phyloP scores from a whole-genome alignment of 805 yeast genomes.

The Candida stauntonica region DNA sequence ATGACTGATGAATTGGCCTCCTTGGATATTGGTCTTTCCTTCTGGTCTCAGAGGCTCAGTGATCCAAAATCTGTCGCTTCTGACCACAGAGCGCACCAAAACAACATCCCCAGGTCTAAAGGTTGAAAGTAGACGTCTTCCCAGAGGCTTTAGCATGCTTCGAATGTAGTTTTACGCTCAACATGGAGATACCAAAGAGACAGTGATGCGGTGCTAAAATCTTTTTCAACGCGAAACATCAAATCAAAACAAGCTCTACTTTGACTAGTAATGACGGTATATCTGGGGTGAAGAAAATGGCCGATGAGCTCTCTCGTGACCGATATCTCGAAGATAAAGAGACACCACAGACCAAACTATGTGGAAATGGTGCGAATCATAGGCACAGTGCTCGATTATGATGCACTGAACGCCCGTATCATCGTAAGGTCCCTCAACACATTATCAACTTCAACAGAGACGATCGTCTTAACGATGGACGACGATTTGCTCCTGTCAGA shows the following conservation, averaged over 20 bases:
- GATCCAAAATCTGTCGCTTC: constrained; percentile 24
- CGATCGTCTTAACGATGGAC: constrained; percentile 12
- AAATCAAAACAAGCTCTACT: constrained; percentile 1
- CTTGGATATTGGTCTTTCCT: constrained; percentile 18
- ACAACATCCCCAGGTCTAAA: constrained; percentile 21
- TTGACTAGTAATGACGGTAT: no score
- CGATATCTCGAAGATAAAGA: constrained; percentile 6
- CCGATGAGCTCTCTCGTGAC: constrained; percentile 17
- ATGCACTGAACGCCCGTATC: constrained; percentile 14
- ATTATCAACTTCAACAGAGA: constrained; percentile 6
- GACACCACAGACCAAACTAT: constrained; percentile 10
- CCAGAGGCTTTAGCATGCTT: background rate
- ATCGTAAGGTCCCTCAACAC: constrained; percentile 14
- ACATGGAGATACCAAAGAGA: no score
- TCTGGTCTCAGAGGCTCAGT: constrained; percentile 23
- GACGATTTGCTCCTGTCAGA: constrained; percentile 11
- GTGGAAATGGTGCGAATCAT: constrained; percentile 20
- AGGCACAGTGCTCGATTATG: constrained; percentile 21
- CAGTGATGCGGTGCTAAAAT: no score
- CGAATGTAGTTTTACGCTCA: background rate
- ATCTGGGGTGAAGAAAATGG: background rate
- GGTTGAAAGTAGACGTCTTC: constrained; percentile 7
- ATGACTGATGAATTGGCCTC: constrained; percentile 30
- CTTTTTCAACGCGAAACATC: no score
- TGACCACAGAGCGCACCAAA: constrained; percentile 16